Evolutionary conservation across 1,284 basidiomycete genomes (phyloP).

Genomic region (Gymnopus androsaceus): DNA sequence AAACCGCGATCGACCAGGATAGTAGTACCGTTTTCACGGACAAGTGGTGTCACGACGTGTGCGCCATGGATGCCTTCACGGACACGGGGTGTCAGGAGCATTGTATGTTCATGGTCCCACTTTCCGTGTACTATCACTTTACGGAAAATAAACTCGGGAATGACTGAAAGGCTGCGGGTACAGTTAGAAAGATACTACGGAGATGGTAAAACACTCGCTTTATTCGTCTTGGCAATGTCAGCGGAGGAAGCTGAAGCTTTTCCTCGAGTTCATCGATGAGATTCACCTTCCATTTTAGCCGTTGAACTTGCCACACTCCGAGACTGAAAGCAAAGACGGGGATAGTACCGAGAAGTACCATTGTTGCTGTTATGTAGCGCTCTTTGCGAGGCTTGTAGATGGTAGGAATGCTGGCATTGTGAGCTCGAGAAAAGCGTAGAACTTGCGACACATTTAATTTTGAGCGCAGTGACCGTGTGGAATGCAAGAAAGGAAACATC

Average conservation of each 20-base stretch:
- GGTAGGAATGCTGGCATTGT: slow-evolving; percentile 35
- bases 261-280: slow-evolving; percentile 94
- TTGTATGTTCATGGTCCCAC: slow-evolving; percentile 76
- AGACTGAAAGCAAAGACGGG: slow-evolving; percentile 91
- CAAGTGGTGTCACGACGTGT: slow-evolving; percentile 84
- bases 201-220: slow-evolving; percentile 62
- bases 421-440: no score
- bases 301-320: slow-evolving; percentile 91
- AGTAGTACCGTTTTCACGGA: slow-evolving; percentile 75
- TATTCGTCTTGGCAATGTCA: slow-evolving; percentile 81
- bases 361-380: slow-evolving; percentile 68
- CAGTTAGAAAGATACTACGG: slow-evolving; percentile 15
- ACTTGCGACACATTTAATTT: no score
- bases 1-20: slow-evolving; percentile 93
- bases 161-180: slow-evolving; percentile 54
- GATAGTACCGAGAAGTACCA: slow-evolving; percentile 82
- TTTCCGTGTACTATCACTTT: slow-evolving; percentile 79
- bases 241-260: slow-evolving; percentile 82
- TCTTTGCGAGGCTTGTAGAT: slow-evolving; percentile 59
- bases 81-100: slow-evolving; percentile 86
- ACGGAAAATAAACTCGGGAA: slow-evolving; percentile 87
- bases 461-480: slow-evolving; percentile 8
- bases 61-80: slow-evolving; percentile 87
- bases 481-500: slow-evolving; percentile 15
- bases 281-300: slow-evolving; percentile 93